Evolutionary conservation across 371 early-diverging fungal species (phyloP), one percentile per base, ranked within the genome.

Genomic region (Apophysomyces variabilis): DNA sequence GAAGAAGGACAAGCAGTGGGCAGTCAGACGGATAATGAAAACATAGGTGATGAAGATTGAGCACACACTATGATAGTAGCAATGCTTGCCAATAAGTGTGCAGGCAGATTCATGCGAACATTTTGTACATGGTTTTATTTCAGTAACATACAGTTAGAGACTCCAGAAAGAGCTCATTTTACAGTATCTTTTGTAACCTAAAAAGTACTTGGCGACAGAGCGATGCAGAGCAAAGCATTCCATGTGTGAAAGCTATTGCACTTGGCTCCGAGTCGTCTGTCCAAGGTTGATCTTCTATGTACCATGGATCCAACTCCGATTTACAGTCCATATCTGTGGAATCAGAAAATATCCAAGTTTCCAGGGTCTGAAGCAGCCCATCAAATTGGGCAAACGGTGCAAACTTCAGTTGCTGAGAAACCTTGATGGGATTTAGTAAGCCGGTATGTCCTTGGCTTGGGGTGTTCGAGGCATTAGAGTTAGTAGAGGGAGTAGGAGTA

Each of bases 181-280:
- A 50, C 54, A 50, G 54, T 26, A 50, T 50, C 32, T 41, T 61
- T 32, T 61, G 61, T 38, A 73, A 38, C 43, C 61, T 61, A 8
- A 50, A 64, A 21, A 73, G 60, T 32, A 73, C 64, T 45, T 26
- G 13, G 16, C 61, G 73, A 46, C 80, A 76, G 9, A 79, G 70
- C 13, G 75, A 73, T 4, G 80, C 75, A 45, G 80, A 79, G 80
- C 87, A 67, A 66, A 83, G 60, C 37, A 79, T 6, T 67, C 79
- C 69, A 80, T 85, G 81, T 71, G 78, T 66, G 73, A 80, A 43
- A 75, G 89, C 85, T 68, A 76, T 58, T 21, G 72, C 80, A 21
- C 60, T 62, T 16, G 77, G 75, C 59, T 76, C 76, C 8, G 66
- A 44, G 7, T 69, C 66, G 14, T 66, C 62, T 41, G 44, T 60